These are phyloP conservation scores for Coffea canephora DNA, from an alignment of 257 asterid species.

Conservation along the genomic window DNA sequence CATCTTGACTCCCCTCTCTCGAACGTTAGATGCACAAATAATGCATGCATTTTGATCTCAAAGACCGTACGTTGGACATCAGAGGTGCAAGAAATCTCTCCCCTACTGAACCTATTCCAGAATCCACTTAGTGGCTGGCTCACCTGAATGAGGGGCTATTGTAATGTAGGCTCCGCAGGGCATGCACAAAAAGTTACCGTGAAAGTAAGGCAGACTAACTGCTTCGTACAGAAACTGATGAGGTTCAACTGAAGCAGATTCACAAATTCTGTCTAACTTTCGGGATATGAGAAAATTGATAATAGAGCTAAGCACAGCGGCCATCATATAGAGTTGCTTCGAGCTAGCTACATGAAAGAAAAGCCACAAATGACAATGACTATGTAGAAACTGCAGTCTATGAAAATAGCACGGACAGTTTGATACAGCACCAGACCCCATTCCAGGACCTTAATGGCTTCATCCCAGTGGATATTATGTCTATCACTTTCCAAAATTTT, in stretches of 20 bases:
- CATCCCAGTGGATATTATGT: slow-evolving; percentile 37
- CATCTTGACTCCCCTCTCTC: background rate
- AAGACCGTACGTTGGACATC: background rate
- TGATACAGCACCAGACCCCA: slow-evolving; percentile 67
- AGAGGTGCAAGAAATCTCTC: too few relatives aligned
- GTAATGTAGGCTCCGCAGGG: too few relatives aligned
- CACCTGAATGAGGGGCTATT: too few relatives aligned
- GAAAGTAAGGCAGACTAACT: too few relatives aligned
- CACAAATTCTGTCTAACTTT: background rate
- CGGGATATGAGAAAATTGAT: background rate
- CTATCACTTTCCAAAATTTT: slow-evolving; percentile 18
- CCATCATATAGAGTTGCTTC: background rate
- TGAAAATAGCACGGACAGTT: slow-evolving; percentile 51
- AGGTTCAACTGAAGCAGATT: background rate
- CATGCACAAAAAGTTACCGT: too few relatives aligned
- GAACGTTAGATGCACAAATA: background rate
- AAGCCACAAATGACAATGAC: slow-evolving; percentile 65
- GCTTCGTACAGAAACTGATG: too few relatives aligned
- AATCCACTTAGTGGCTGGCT: too few relatives aligned
- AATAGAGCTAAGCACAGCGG: background rate
- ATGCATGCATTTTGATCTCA: background rate
- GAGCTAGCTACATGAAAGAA: slow-evolving; percentile 36
- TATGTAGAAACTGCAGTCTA: slow-evolving; percentile 71
- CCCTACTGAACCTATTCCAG: too few relatives aligned
- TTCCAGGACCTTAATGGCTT: slow-evolving; percentile 60